Evolutionary conservation across 441 rosid genomes (phyloP), one percentile per base, ranked within the genome.

Genomic region (Erodium texanum): DNA sequence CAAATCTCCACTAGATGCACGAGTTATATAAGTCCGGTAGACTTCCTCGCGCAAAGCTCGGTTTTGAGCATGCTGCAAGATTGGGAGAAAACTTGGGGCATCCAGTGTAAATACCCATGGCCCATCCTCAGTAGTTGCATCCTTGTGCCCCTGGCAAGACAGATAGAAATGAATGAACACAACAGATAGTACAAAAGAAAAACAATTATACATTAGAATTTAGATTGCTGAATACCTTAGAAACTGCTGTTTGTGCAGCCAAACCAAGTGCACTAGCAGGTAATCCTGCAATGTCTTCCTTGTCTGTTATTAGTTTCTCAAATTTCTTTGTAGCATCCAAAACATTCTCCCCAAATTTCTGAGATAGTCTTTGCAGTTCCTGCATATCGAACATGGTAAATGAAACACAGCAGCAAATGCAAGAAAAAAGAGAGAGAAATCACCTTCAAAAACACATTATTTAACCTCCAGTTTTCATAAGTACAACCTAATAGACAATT

Each of bases 291-390:
- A 93, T 80, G 67, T 87, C 97, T 68, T 83, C 86, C 82, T 90
- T 85, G 77, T 87, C 88, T 0, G 84, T 82, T 41, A 93, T 82
- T 66, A 88, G 71, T 77, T 87, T 93, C 83, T 87, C 94, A 81
- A 86, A 93, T 61, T 84, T 86, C 79, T 90, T 93, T 74, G 97
- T 93, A 70, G 97, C 89, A 74, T 93, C 98, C 84, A 93, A 77
- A 69, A 88, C 96, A 66, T 93, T 93, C 78, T 87, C 97, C 56
- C 66, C 82, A 66, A 93, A 93, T 74, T 88, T 93, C 66, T 85
- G 90, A 61, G 94, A 82, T 48, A 90, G 80, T 68, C 82, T 86
- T 73, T 87, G 86, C 68, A 93, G 77, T 80, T 93, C 97, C 98
- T 93, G 82, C 14, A 72, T 64, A 73, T 71, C 61, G 66, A 62